Conservation (phyloP, 169 alveolate genomes). For the Amoebophrya sp. region DNA sequence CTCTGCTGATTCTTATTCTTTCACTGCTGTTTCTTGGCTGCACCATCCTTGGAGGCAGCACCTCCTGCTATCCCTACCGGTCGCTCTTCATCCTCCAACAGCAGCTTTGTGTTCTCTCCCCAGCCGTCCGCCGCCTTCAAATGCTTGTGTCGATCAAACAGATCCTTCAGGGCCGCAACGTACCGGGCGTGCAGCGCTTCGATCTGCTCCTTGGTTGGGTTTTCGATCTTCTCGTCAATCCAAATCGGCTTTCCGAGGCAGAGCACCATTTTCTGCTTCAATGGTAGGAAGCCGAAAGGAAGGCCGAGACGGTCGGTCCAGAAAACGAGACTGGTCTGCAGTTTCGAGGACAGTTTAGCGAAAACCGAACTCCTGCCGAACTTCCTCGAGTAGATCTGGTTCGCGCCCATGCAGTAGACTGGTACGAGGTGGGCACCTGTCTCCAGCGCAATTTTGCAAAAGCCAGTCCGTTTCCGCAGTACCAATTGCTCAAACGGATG, state of each 20-base stretch:
- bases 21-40: too few relatives aligned
- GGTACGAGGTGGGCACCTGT: background rate
- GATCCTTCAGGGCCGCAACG: background rate
- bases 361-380: background rate
- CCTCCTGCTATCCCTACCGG: too few relatives aligned
- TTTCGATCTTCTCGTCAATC: background rate
- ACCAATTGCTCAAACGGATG: background rate
- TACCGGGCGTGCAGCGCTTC: background rate
- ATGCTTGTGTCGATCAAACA: background rate
- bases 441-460: background rate
- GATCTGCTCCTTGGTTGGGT: too few relatives aligned
- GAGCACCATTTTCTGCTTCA: background rate
- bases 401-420: background rate
- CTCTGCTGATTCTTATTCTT: too few relatives aligned
- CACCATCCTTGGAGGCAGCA: too few relatives aligned
- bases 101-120: too few relatives aligned
- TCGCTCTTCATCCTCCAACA: too few relatives aligned
- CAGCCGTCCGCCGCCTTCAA: too few relatives aligned
- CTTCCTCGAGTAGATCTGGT: background rate
- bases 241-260: too few relatives aligned
- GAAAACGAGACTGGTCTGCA: background rate
- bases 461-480: background rate
- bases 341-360: background rate
- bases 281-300: background rate
- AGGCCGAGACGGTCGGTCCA: background rate